These are phyloP conservation scores for Boletus edulis DNA, from an alignment of 768 basidiomycete species.

Conservation along the genomic window DNA sequence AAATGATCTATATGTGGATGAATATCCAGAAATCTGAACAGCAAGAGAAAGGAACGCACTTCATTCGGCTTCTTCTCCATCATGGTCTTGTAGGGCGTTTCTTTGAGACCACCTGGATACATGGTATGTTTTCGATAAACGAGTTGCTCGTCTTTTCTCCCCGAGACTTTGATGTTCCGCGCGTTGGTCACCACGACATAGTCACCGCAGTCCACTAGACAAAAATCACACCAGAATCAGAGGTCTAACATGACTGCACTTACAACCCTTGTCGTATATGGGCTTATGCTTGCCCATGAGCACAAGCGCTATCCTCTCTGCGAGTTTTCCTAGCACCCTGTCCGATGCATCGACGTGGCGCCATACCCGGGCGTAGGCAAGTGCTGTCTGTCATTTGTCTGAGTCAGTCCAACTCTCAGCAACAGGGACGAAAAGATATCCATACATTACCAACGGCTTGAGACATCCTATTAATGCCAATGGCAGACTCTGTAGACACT, in stretches of 20 bases:
- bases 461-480: conserved; percentile 57
- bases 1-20: conserved; percentile 68
- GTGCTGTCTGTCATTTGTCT: conserved; percentile 66
- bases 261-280: conserved; percentile 89
- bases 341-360: conserved; percentile 91
- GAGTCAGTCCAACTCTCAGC: neutral
- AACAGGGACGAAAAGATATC: conserved; percentile 17
- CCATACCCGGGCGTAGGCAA: conserved; percentile 95
- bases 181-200: conserved; percentile 96
- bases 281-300: conserved; percentile 99
- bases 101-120: conserved; percentile 92
- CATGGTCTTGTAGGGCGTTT: conserved; percentile 83
- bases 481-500: too few relatives aligned
- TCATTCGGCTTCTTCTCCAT: conserved; percentile 85
- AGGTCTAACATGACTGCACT: conserved; percentile 22
- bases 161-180: conserved; percentile 78
- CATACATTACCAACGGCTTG: conserved; percentile 80
- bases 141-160: conserved; percentile 84
- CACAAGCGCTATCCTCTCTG: conserved; percentile 89
- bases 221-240: neutral
- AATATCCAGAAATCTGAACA: neutral
- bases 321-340: conserved; percentile 91
- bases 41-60: conserved; percentile 44
- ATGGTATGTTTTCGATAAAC: conserved; percentile 88
- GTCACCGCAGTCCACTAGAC: conserved; percentile 94